Conservation (phyloP, 192 early-diverging fungal genomes). For the Chytriomyces confervae region DNA sequence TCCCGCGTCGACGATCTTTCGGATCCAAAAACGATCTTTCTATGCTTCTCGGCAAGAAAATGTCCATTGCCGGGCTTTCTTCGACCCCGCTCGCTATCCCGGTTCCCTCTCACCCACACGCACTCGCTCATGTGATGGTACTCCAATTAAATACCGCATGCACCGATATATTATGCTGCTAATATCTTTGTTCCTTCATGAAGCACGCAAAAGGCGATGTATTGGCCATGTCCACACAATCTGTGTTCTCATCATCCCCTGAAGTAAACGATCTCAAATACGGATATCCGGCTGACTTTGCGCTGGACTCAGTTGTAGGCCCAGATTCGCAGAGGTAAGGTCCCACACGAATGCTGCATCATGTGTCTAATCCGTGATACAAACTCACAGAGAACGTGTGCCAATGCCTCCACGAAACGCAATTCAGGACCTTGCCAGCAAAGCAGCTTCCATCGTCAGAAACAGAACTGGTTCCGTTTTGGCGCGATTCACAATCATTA, state of each 20-base stretch:
- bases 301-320: not conserved
- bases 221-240: too few species aligned
- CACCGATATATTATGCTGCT: too few species aligned
- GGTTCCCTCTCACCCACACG: not conserved
- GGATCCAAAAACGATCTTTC: slow-evolving; percentile 21
- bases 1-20: slow-evolving; percentile 26
- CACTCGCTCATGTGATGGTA: not conserved
- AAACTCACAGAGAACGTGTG: not conserved
- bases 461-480: slow-evolving; percentile 60
- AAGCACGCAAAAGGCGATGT: too few species aligned
- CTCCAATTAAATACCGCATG: too few species aligned
- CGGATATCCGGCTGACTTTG: not conserved
- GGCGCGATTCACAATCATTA: slow-evolving; percentile 58
- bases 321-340: not conserved
- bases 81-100: not conserved
- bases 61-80: not conserved
- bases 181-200: too few species aligned
- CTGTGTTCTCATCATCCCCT: not conserved
- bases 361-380: too few species aligned
- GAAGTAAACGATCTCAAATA: not conserved
- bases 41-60: slow-evolving; percentile 2
- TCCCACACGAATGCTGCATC: too few species aligned
- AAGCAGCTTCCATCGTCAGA: slow-evolving; percentile 47
- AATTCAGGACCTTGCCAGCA: slow-evolving; percentile 13
- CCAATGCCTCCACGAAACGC: slow-evolving; percentile 6